Base-by-base conservation (phyloP, 768 basidiomycete species). In the Lactarius deliciosus region DNA sequence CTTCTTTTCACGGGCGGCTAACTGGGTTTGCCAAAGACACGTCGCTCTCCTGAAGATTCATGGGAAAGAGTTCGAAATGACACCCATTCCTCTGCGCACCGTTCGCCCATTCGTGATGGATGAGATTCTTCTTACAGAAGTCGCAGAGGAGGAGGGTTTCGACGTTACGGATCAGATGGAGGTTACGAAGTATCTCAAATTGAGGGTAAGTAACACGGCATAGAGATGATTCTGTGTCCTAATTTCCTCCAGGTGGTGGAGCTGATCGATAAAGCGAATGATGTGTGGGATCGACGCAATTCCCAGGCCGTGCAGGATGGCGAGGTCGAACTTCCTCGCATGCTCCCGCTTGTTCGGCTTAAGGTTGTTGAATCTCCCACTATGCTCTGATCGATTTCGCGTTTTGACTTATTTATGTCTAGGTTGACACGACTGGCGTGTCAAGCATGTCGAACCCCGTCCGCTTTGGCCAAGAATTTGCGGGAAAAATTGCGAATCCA, bases 401-500 rank as follows among this genome's bases (percentile, higher is more conserved):
- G 7, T 64, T 43, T 36, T 66, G 41, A 28, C 50, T n/a, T 11
- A 11, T 32, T 13, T 36, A 30, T 58, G 22, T 36, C 62, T 32
- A 89, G 90, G 94, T 96, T 20, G 94, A 96, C 74, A 96, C 94
- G 0, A 92, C 96, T 0, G 92, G 90, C 53, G 91, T 94, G 9
- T 87, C 86, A 64, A 91, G 93, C 72, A 94, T 94, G 79, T 94
- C 91, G 62, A 99, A 99, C 75, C 96, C 96, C 28, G 90, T 96
- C 60, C 90, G 97, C 11, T 97, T 99, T 75, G 96, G 97, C 1
- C 95, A 96, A 75, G 92, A 96, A 75, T 98, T 98, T 76, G 85
- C 88, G 70, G 93, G 92, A 1, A 84, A 84, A 25, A 84, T 98
- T 41, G 97, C 97, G 13, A 99, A 99, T 74, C 96, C 97, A 18